These are phyloP conservation scores for Drechslerella coelobrocha DNA, from an alignment of 2,329 filamentous ascomycete genomes.

Conservation along the genomic window DNA sequence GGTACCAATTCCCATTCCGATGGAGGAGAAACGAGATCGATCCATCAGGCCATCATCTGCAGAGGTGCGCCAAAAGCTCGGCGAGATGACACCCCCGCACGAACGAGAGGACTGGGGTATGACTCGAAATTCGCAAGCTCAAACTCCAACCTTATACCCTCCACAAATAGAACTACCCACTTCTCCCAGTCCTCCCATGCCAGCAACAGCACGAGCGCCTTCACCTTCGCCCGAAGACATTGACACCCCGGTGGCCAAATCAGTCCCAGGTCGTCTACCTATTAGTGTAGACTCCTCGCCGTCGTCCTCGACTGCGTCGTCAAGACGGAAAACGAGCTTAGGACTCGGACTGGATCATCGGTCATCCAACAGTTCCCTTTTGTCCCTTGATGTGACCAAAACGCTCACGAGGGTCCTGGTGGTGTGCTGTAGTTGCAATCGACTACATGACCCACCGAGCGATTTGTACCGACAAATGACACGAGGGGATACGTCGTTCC, in stretches of 20 bases:
- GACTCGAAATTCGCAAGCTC: constrained; percentile 32
- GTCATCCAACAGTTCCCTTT: constrained; percentile 39
- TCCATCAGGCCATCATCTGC: constrained; percentile 32
- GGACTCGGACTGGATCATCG: constrained; percentile 9
- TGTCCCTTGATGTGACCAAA: constrained; percentile 42
- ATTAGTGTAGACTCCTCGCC: constrained; percentile 13
- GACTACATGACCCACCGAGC: constrained; percentile 46
- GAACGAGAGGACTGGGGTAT: constrained; percentile 45
- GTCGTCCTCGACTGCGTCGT: constrained; percentile 1
- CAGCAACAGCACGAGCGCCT: not conserved
- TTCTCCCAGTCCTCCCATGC: not conserved
- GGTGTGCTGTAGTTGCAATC: constrained; percentile 39
- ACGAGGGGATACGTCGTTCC: constrained; percentile 26
- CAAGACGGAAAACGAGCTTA: constrained; percentile 12
- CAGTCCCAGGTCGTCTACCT: constrained; percentile 32
- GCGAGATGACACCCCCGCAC: constrained; percentile 49
- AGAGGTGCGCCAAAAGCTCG: constrained; percentile 43
- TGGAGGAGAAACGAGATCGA: constrained; percentile 26
- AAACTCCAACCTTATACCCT: constrained; percentile 2
- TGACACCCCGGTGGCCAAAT: constrained; percentile 10
- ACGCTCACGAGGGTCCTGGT: constrained; percentile 39
- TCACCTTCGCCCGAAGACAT: not conserved
- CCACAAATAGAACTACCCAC: constrained; percentile 7
- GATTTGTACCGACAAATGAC: constrained; percentile 48
- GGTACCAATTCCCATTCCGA: not conserved